Conservation (phyloP, 257 asterid genomes). For the Jacaranda copaia region DNA sequence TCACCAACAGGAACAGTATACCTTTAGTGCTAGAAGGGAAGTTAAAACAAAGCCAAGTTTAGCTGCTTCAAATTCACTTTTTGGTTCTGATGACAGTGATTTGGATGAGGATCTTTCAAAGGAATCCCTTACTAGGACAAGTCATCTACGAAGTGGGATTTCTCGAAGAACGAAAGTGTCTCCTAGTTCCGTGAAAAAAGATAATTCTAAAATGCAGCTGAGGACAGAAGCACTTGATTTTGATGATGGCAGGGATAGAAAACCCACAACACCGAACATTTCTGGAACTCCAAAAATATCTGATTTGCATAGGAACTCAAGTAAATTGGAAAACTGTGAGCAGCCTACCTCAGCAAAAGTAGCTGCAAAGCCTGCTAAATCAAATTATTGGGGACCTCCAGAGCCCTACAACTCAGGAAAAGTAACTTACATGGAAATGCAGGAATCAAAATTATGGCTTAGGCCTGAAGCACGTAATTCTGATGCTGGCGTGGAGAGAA, state of each 20-base stretch:
- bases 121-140: conserved; percentile 43
- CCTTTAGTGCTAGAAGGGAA: conserved; percentile 31
- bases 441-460: conserved; percentile 13
- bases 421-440: conserved; percentile 27
- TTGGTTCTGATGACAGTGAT: conserved; percentile 59
- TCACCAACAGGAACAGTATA: conserved; percentile 35
- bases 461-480: conserved; percentile 23
- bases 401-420: conserved; percentile 29
- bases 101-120: conserved; percentile 60
- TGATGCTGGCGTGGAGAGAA: neutral
- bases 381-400: conserved; percentile 41
- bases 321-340: conserved; percentile 33
- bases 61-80: conserved; percentile 46
- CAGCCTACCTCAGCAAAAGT: conserved; percentile 40
- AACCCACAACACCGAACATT: conserved; percentile 34
- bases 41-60: conserved; percentile 44
- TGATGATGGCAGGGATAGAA: conserved; percentile 44
- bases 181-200: conserved; percentile 39
- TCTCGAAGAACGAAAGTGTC: conserved; percentile 72
- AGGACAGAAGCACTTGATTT: conserved; percentile 40
- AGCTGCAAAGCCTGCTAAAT: conserved; percentile 34
- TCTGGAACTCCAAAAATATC: conserved; percentile 42
- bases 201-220: conserved; percentile 35
- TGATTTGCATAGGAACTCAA: conserved; percentile 36
- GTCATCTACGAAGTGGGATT: conserved; percentile 51